Evolutionary conservation across 768 basidiomycete species (phyloP), one percentile per base, ranked within the genome.

Genomic region (Lactarius psammicola): DNA sequence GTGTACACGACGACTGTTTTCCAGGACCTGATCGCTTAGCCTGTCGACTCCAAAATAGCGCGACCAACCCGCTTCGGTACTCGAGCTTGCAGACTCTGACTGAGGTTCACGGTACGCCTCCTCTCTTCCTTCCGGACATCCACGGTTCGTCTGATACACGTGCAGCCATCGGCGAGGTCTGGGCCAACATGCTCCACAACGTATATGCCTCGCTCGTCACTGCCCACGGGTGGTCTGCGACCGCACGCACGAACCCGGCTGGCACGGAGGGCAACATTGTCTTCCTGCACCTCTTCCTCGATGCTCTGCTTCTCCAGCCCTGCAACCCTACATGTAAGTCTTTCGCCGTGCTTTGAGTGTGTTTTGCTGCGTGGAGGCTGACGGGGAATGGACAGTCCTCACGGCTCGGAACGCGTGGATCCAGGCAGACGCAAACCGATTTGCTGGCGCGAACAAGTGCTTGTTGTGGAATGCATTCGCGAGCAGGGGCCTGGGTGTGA

Each of bases 131-230:
- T 31, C 30, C 26, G 0, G 1, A 0, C 3, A 18, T 23, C 7
- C 8, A 20, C 53, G 30, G 31, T 10, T 61, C 61, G 44, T 55
- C 44, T 42, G 59, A 53, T 9, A 30, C 54, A 4, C 17, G 54
- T 30, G 33, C 59, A 79, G 79, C 71, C 56, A 85, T 87, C 62
- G 87, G 87, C 56, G 86, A 87, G 72, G 80, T 88, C 62, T 81
- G 80, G 81, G 80, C 81, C 30, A 79, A 81, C 69, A 75, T 80
- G 40, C 76, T 82, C 30, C 72, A 76, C 71, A 75, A 77, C 59
- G 74, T 77, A 11, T 74, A 77, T 60, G 75, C 75, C 23, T 71
- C 71, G 10, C 73, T 78, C 18, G 72, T 77, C 33, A 64, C 54
- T 28, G 57, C 56, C 15, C 71, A 74, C 67, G 74, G 73, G 54